Conservation (phyloP, 1,284 basidiomycete species). For the Marasmius fiardii region DNA sequence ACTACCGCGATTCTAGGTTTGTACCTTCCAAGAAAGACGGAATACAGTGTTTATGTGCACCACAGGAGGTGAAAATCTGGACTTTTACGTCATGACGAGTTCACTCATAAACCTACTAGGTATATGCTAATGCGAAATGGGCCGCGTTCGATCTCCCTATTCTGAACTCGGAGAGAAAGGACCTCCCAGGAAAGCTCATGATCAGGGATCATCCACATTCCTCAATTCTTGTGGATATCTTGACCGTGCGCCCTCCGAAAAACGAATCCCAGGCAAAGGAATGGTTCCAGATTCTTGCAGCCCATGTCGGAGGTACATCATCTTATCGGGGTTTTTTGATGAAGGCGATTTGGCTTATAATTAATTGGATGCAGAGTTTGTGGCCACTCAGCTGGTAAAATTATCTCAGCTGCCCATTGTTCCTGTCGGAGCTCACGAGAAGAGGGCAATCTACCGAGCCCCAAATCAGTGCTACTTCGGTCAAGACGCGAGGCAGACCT, state of each 20-base stretch:
- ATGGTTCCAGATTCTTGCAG: conserved; percentile 80
- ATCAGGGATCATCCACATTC: conserved; percentile 75
- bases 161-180: conserved; percentile 57
- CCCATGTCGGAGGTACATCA: conserved; percentile 61
- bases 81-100: neutral
- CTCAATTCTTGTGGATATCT: conserved; percentile 56
- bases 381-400: conserved; percentile 37
- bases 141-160: conserved; percentile 75
- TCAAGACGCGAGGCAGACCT: conserved; percentile 43
- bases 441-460: conserved; percentile 39
- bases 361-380: conserved; percentile 51
- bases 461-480: conserved; percentile 73
- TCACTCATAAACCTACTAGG: conserved; percentile 36
- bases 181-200: conserved; percentile 66
- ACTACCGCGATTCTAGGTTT: conserved; percentile 64
- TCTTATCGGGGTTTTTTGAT: no score
- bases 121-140: conserved; percentile 73
- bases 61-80: conserved; percentile 54
- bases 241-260: conserved; percentile 64
- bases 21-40: conserved; percentile 71
- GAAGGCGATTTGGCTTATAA: no score
- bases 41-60: conserved; percentile 55
- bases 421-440: conserved; percentile 33
- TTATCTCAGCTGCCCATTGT: conserved; percentile 56
- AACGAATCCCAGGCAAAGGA: conserved; percentile 52